Conservation (phyloP, 805 yeast species). For the Schizosaccharomyces octosporus region DNA sequence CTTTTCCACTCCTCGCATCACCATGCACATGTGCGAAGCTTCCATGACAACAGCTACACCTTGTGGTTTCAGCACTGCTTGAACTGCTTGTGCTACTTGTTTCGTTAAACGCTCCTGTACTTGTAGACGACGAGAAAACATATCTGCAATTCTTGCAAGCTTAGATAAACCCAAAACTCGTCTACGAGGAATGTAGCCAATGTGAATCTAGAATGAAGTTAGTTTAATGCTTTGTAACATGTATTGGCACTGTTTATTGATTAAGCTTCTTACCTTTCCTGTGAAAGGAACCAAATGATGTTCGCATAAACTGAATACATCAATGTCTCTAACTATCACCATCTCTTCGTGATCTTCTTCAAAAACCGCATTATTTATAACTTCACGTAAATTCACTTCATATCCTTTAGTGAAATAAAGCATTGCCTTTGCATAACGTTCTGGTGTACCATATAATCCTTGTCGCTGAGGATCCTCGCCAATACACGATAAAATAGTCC, state of each 20-base stretch:
- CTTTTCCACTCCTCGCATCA: conserved; percentile 88
- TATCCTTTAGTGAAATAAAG: conserved; percentile 87
- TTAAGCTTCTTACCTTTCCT: conserved; percentile 29
- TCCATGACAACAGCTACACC: conserved; percentile 98
- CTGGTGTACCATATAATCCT: conserved; percentile 83
- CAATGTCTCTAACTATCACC: conserved; percentile 93
- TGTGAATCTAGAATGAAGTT: conserved; percentile 30
- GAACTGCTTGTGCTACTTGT: conserved; percentile 87
- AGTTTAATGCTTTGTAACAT: neutral
- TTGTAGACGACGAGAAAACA: conserved; percentile 85
- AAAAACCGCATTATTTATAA: conserved; percentile 80
- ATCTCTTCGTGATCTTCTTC: conserved; percentile 97
- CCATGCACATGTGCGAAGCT: conserved; percentile 98
- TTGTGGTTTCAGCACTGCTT: conserved; percentile 72
- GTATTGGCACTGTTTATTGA: neutral
- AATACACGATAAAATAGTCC: conserved; percentile 41
- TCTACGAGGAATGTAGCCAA: conserved; percentile 91
- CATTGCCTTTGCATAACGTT: conserved; percentile 90
- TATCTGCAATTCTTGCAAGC: conserved; percentile 84
- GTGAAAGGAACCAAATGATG: conserved; percentile 94
- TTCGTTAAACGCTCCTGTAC: conserved; percentile 95
- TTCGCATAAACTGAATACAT: conserved; percentile 77
- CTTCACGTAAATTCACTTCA: conserved; percentile 78
- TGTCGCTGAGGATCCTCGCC: conserved; percentile 82
- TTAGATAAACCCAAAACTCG: conserved; percentile 80